Percentiles rank a stretch among this genome's conserved stretches.
These are phyloP conservation scores for Davidsoniella neocaledoniae DNA, from an alignment of 2,329 filamentous ascomycete species.

Conservation along the genomic window DNA sequence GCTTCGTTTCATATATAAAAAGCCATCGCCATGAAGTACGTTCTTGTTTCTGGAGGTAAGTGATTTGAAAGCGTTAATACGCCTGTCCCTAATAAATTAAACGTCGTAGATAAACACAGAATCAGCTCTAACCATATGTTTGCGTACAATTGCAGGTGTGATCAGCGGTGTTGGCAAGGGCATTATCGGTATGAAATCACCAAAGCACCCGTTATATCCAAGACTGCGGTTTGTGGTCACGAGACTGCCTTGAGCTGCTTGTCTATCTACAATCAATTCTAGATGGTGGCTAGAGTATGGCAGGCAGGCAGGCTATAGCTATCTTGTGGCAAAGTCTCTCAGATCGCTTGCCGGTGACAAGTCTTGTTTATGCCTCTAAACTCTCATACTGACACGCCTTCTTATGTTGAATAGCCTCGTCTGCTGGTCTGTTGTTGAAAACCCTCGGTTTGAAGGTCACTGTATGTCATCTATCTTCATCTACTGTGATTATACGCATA, in stretches of 20 bases:
- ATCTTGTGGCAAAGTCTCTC: neutral
- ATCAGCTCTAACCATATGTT: neutral
- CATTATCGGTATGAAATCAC: slow-evolving; percentile 14
- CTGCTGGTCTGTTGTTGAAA: slow-evolving; percentile 49
- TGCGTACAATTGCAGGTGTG: slow-evolving; percentile 19
- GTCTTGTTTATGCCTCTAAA: neutral
- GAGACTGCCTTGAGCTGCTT: neutral
- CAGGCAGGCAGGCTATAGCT: neutral
- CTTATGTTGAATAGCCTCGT: slow-evolving; percentile 36
- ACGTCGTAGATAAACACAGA: neutral
- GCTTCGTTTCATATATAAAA: slow-evolving; percentile 7
- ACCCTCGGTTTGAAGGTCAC: slow-evolving; percentile 60
- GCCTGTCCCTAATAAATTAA: slow-evolving; percentile 13
- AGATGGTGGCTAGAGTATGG: neutral
- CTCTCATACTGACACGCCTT: slow-evolving; percentile 9
- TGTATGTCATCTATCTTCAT: slow-evolving; percentile 22
- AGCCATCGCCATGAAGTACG: slow-evolving; percentile 53
- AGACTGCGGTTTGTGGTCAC: neutral
- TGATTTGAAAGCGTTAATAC: slow-evolving; percentile 9
- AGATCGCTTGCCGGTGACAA: neutral
- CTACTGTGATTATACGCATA: slow-evolving; percentile 1
- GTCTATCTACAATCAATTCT: neutral
- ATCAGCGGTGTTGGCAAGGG: slow-evolving; percentile 32
- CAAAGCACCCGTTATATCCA: neutral
- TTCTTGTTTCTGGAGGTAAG: slow-evolving; percentile 60